Base-by-base conservation (phyloP, 2,329 filamentous ascomycete species). In the Scopulariopsis brevicaulis region DNA sequence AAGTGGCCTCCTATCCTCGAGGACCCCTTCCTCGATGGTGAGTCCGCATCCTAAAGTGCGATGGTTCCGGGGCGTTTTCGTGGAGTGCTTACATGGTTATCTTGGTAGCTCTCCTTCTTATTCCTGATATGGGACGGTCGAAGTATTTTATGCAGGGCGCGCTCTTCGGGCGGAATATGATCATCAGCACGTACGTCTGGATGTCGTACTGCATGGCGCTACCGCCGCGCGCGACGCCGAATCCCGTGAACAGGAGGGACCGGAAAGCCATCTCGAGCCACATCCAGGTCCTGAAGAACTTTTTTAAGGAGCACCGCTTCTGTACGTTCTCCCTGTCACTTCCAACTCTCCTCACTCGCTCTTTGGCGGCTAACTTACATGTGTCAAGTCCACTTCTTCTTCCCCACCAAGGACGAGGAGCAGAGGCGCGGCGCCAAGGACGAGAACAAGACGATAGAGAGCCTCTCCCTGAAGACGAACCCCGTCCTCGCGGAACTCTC, bases 201-300 rank as follows among this genome's bases (percentile, higher is more conserved):
- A 76, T 80, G 60, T 74, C 76, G 11, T 76, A 76, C 63, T 73
- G 72, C 66, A 68, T 70, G 35, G 68, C 70, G 35, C 71, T 81
- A 59, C 72, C 75, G 34, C 71, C 76, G 3, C 77, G 77, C 3
- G 69, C 70, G 54, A n/a, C 22, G 10, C 55, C 55, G 22, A 53
- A 53, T 20, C 46, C 48, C 1, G 55, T 22, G 18, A 57, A 57
- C 46, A 69, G 72, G 50, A 75, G 77, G 2, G 74, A 76, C 60
- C 59, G 61, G 58, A 87, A 87, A 68, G 83, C 86, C 64, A 82
- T 87, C 5, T 87, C 84, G 2, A 87, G 83, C 65, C 84, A 87
- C 65, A 87, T 87, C 65, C 84, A 88, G 66, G 84, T 88, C 15
- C 72, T 87, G 58, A 87, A 87, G 71, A 81, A 81, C 56, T 85